Evolutionary conservation across 2,329 filamentous ascomycete genomes (phyloP), one percentile per base, ranked within the genome.

Genomic region (Cladophialophora carrionii): DNA sequence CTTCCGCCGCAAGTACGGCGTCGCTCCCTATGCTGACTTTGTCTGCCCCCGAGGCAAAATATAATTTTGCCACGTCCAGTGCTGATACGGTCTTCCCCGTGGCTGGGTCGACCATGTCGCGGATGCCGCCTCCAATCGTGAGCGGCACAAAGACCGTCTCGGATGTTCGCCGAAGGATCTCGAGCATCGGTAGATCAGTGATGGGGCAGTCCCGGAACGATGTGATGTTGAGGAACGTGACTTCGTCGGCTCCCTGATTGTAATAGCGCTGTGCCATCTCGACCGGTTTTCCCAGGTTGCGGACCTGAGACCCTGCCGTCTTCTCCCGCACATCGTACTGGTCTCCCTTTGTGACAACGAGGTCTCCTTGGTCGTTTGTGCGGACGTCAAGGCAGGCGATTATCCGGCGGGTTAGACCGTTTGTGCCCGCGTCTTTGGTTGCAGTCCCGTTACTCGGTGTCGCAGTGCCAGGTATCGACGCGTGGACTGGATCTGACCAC

Each of bases 321-420:
- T 97, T 97, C 74, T 98, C 95, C 34, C 95, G 90, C 6, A 99
- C 95, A 74, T 99, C 95, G 80, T 99, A 99, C 78, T 98, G 94
- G 78, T 99, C 95, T 63, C 95, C 95, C 79, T 99, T 99, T 14
- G 95, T 99, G 43, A 99, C 95, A 0, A 99, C 95, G 9, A 99
- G 83, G 77, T 99, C 95, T 37, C 95, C 95, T 66, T 90, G 84
- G 76, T 99, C 95, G 77, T 99, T 99, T 60, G 93, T 87, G 51
- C 95, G 90, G 57, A 99, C 95, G 75, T 99, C 95, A 31, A 99
- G 87, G 75, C 95, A 99, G 31, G 95, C 95, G 75, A 99, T 98
- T 57, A 99, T 87, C 70, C 95, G 87, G 65, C 92, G 85, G n/a
- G 95, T 99, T 57, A 99, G 83, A 20, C 92, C 93, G 71, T 92